phyloP scores from a whole-genome alignment of 768 basidiomycete genomes.

The Russula virescens region DNA sequence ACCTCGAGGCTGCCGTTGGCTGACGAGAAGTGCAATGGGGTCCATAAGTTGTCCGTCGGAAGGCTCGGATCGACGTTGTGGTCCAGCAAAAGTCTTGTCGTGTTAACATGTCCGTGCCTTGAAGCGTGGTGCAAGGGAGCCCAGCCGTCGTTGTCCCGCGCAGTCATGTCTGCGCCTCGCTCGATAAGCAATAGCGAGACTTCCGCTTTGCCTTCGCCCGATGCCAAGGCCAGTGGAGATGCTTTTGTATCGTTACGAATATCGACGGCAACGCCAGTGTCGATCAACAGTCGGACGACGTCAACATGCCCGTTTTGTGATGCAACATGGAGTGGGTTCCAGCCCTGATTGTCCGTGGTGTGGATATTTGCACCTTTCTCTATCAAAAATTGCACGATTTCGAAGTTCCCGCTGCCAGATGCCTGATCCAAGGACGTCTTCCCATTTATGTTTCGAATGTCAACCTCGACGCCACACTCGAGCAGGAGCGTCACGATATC shows the following conservation, averaged over 20 bases:
- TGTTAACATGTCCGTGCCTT: neutral
- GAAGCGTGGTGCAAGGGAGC: neutral
- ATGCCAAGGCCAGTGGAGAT: neutral
- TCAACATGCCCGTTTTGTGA: neutral
- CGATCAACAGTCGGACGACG: neutral
- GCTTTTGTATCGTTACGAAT: neutral
- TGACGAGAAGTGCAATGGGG: neutral
- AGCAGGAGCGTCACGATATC: neutral
- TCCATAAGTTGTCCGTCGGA: neutral
- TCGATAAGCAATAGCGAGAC: neutral
- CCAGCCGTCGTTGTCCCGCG: neutral
- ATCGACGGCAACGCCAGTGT: neutral
- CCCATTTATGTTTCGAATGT: neutral
- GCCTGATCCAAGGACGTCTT: neutral
- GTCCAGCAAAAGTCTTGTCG: neutral
- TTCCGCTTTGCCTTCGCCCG: neutral
- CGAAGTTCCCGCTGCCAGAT: neutral
- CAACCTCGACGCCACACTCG: neutral
- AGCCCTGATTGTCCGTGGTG: neutral
- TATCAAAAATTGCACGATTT: neutral
- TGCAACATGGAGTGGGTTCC: neutral
- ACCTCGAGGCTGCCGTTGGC: neutral
- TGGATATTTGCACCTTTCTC: neutral
- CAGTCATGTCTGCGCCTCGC: neutral
- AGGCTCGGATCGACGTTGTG: neutral